Percentiles rank a stretch among this genome's conserved stretches.
Conservation (phyloP, 2,329 filamentous ascomycete genomes). For the Purpureocillium takamizusanense region DNA sequence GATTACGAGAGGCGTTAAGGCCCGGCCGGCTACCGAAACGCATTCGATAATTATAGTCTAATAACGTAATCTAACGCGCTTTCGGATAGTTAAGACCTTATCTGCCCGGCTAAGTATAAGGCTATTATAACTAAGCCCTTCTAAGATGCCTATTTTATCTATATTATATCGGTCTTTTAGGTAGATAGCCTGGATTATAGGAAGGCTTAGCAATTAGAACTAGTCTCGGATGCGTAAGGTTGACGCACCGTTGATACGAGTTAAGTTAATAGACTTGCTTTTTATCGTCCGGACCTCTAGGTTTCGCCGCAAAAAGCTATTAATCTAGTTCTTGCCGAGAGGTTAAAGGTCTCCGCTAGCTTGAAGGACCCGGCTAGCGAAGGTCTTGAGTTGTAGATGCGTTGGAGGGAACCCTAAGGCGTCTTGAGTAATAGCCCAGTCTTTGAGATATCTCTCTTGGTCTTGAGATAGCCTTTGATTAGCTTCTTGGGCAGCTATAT, state of each 20-base stretch:
- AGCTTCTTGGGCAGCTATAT: no score
- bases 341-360: no score
- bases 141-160: conserved; percentile 2
- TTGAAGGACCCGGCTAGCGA: no score
- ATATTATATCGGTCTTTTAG: conserved; percentile 2
- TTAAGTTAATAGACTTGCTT: neutral
- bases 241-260: no score
- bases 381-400: no score
- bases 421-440: no score
- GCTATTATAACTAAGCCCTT: neutral
- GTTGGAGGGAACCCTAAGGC: no score
- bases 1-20: neutral
- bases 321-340: no score
- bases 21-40: neutral
- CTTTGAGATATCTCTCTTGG: no score
- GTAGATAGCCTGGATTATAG: neutral
- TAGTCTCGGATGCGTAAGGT: neutral
- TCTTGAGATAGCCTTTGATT: no score
- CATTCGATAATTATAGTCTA: conserved; percentile 4
- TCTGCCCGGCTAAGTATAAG: neutral
- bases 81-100: conserved; percentile 1
- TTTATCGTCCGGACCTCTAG: no score
- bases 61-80: neutral
- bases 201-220: neutral
- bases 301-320: no score